Conservation (phyloP, 306 rosid genomes). For the Lupinus albus region DNA sequence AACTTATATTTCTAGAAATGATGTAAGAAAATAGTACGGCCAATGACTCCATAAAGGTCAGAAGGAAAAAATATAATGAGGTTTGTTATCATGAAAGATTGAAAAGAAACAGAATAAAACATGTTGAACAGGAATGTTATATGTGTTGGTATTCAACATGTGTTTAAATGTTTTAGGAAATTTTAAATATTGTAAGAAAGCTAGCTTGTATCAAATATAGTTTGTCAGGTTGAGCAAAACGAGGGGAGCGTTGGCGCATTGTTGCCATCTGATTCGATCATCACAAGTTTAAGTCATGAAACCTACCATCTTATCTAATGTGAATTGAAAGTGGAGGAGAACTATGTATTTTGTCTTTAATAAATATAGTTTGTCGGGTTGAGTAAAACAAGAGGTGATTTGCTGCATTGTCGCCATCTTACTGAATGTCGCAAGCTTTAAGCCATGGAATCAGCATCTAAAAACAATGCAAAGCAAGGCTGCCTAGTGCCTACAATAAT, state of each 20-base stretch:
- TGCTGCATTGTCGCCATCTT: background rate
- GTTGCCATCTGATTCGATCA: background rate
- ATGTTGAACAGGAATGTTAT: background rate
- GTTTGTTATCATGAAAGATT: background rate
- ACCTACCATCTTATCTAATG: too few relatives aligned
- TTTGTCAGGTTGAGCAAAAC: background rate
- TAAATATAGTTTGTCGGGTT: background rate
- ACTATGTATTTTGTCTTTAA: too few relatives aligned
- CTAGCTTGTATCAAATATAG: background rate
- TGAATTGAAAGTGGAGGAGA: too few relatives aligned
- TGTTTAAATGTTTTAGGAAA: background rate
- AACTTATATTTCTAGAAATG: constrained; percentile 20
- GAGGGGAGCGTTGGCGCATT: background rate
- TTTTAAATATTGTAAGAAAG: background rate
- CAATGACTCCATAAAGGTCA: background rate
- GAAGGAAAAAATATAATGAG: background rate
- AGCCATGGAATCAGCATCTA: background rate
- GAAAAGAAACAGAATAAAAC: background rate
- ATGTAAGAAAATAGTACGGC: background rate
- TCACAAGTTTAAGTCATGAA: background rate
- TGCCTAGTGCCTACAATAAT: background rate
- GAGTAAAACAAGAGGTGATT: background rate
- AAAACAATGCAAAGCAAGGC: background rate
- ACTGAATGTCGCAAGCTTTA: background rate
- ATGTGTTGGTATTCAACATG: too few relatives aligned